A percentile compares a stretch with the other conserved stretches of the same genome.
Evolutionary conservation across 768 basidiomycete genomes (phyloP).

Genomic region (Boletus barrowsii): DNA sequence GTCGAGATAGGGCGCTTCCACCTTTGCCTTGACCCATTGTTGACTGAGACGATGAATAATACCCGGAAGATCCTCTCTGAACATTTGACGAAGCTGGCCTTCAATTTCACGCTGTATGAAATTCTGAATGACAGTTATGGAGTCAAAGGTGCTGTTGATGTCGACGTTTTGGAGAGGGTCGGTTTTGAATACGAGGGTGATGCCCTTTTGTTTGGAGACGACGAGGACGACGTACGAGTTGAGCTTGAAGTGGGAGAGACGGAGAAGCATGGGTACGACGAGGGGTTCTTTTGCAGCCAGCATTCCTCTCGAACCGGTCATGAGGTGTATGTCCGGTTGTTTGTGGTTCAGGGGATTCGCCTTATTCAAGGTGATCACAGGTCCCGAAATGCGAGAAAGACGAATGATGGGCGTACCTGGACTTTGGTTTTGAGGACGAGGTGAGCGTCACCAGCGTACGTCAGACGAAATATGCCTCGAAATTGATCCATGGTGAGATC

Average conservation of each 20-base stretch:
- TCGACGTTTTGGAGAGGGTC: conserved; percentile 98
- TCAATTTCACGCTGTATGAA: conserved; percentile 98
- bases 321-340: conserved; percentile 83
- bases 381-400: background rate
- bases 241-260: conserved; percentile 91
- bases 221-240: conserved; percentile 96
- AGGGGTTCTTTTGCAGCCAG: conserved; percentile 93
- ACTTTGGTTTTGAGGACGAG: conserved; percentile 86
- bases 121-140: conserved; percentile 95
- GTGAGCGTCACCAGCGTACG: conserved; percentile 92
- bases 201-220: conserved; percentile 95
- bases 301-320: conserved; percentile 82
- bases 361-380: conserved; percentile 37
- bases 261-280: conserved; percentile 96
- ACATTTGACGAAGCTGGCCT: conserved; percentile 96
- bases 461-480: conserved; percentile 92
- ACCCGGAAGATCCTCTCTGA: conserved; percentile 91
- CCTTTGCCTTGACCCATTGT: conserved; percentile 92
- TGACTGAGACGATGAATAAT: conserved; percentile 96
- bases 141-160: conserved; percentile 97
- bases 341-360: conserved; percentile 95
- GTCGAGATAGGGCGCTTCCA: conserved; percentile 83
- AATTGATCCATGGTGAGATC: conserved; percentile 95
- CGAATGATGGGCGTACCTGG: conserved; percentile 53
- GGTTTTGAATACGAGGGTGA: conserved; percentile 99